A percentile compares a stretch with the other conserved stretches of the same genome.
Evolutionary conservation across 352 stramenopile species (phyloP).

Genomic region (Phytophthora sp.): DNA sequence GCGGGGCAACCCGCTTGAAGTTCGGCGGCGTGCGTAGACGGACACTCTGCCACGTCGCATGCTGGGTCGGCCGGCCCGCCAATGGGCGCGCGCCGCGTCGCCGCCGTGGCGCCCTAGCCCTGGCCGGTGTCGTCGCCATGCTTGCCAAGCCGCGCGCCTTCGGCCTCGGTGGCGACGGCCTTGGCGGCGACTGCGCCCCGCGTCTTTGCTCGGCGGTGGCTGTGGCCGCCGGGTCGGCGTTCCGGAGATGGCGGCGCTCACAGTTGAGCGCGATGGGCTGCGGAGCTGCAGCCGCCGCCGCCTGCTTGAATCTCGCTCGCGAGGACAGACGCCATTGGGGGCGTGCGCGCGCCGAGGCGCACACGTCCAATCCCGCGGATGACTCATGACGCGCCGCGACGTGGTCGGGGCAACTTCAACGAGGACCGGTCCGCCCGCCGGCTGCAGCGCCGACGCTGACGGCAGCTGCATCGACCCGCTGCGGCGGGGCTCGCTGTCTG

Average conservation of each 20-base stretch:
- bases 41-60: constrained; percentile 32
- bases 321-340: constrained; percentile 1
- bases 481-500: too few species aligned
- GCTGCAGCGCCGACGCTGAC: not conserved
- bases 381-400: constrained; percentile 17
- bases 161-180: too few species aligned
- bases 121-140: not conserved
- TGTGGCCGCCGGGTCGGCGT: too few species aligned
- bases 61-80: constrained; percentile 14
- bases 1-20: constrained; percentile 8
- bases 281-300: not conserved
- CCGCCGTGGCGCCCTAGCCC: not conserved
- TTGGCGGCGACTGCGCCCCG: too few species aligned
- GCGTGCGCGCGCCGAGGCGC: not conserved
- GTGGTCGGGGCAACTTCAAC: constrained; percentile 15
- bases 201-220: too few species aligned
- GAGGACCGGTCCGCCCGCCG: not conserved
- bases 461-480: not conserved
- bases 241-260: too few species aligned
- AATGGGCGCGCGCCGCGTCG: constrained; percentile 14
- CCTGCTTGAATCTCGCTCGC: constrained; percentile 4
- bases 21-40: constrained; percentile 9
- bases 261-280: not conserved
- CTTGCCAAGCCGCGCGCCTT: too few species aligned
- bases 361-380: constrained; percentile 1